phyloP scores from a whole-genome alignment of 805 yeast species.

The Kluyveromyces siamensis region DNA sequence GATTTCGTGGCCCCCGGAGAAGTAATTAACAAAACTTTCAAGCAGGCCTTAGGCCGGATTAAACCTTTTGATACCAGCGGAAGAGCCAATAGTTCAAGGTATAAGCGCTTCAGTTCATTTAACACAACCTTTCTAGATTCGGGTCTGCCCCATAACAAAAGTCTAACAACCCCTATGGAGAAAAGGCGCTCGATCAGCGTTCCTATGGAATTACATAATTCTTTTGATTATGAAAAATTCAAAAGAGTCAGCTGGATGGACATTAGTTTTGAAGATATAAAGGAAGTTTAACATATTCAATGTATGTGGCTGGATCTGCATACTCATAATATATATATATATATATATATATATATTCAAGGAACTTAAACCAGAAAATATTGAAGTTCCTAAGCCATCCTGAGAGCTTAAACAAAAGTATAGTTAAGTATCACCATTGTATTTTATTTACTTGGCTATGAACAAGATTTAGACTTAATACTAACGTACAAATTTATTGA shows the following conservation, averaged over 20 bases:
- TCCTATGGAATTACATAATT: not conserved
- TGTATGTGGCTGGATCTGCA: not conserved
- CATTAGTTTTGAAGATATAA: constrained; percentile 4
- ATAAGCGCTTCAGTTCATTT: constrained; percentile 3
- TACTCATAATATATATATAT: not conserved
- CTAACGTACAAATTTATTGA: constrained; percentile 2
- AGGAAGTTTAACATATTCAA: not conserved
- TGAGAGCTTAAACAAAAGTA: not conserved
- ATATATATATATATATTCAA: not conserved
- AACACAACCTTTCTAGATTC: not conserved
- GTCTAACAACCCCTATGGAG: not conserved
- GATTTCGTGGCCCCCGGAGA: constrained; percentile 1
- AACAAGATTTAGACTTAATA: constrained; percentile 2
- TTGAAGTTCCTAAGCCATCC: no score
- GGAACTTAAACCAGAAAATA: not conserved
- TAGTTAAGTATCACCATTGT: constrained; percentile 2
- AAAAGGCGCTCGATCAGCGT: constrained; percentile 7
- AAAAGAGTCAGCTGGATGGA: constrained; percentile 8
- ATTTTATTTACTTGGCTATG: constrained; percentile 4
- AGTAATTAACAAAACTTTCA: constrained; percentile 6
- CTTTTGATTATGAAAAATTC: not conserved
- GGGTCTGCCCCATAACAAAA: no score
- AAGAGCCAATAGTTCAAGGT: not conserved
- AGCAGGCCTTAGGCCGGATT: constrained; percentile 5
- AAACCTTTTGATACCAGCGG: not conserved